Percentiles rank a stretch among this genome's conserved stretches.
Conservation (phyloP, 495 filamentous ascomycete species). For the Evernia prunastri region DNA sequence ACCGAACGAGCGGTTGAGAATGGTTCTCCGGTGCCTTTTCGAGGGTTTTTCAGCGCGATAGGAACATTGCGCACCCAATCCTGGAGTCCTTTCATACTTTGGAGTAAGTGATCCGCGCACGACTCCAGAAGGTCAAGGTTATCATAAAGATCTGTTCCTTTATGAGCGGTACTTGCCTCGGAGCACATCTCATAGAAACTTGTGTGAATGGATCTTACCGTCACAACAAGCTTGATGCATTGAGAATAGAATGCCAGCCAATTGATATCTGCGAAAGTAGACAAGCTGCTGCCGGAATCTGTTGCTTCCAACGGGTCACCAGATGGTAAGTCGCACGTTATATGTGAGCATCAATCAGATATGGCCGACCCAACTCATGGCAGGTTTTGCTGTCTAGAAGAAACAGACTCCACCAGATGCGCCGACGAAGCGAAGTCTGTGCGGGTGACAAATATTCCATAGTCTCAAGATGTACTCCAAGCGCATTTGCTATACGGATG, state of each 20-base stretch:
- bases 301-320: slow-evolving; percentile 2
- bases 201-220: slow-evolving; percentile 5
- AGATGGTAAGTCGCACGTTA: neutral
- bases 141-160: slow-evolving; percentile 1
- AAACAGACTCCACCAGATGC: slow-evolving; percentile 9
- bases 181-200: slow-evolving; percentile 8
- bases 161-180: neutral
- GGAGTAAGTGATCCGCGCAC: slow-evolving; percentile 3
- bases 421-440: slow-evolving; percentile 8
- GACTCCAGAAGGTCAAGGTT: too few species aligned
- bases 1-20: too few species aligned
- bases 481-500: slow-evolving; percentile 4
- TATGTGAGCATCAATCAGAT: slow-evolving; percentile 2
- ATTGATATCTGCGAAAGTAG: slow-evolving; percentile 5
- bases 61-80: too few species aligned
- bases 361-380: slow-evolving; percentile 4
- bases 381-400: slow-evolving; percentile 8
- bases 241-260: slow-evolving; percentile 6
- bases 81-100: too few species aligned
- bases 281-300: slow-evolving; percentile 2
- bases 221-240: slow-evolving; percentile 9
- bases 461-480: slow-evolving; percentile 6
- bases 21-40: too few species aligned
- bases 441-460: slow-evolving; percentile 3
- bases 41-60: too few species aligned